Conservation (phyloP, 73 alveolate species). For the Blepharisma japonicum region DNA sequence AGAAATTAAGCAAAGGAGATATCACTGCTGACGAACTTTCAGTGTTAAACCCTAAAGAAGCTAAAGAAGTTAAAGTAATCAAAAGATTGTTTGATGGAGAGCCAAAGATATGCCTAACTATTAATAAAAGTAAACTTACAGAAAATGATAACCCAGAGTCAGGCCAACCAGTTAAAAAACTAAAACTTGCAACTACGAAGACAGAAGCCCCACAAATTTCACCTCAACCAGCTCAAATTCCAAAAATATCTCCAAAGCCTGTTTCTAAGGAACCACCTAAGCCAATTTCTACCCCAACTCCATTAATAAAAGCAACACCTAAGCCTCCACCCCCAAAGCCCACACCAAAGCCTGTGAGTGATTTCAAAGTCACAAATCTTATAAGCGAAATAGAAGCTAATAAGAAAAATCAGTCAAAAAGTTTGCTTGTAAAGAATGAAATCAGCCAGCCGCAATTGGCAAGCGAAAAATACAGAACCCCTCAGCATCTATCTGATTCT, state of each 20-base stretch:
- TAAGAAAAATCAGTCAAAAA: background rate
- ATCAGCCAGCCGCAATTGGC: background rate
- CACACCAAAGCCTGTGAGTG: too few relatives aligned
- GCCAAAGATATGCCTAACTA: background rate
- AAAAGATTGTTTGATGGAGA: conserved; percentile 23
- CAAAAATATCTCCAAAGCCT: too few relatives aligned
- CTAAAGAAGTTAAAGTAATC: conserved; percentile 5
- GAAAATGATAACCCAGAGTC: background rate
- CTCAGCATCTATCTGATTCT: background rate
- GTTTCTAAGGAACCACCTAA: too few relatives aligned
- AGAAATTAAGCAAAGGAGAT: conserved; percentile 2
- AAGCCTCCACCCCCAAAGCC: too few relatives aligned
- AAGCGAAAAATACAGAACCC: conserved; percentile 13
- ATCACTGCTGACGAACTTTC: conserved; percentile 3
- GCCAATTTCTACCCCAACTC: too few relatives aligned
- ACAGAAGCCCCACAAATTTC: too few relatives aligned
- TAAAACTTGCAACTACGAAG: background rate
- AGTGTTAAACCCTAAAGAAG: background rate
- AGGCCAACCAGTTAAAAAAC: background rate
- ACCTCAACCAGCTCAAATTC: too few relatives aligned
- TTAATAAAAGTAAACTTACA: background rate
- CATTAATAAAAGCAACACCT: too few relatives aligned
- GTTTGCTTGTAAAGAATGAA: background rate
- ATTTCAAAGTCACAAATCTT: background rate
- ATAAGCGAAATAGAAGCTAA: conserved; percentile 23